Conservation (phyloP, 2,329 filamentous ascomycete species). For the Mycocentrospora acerina region DNA sequence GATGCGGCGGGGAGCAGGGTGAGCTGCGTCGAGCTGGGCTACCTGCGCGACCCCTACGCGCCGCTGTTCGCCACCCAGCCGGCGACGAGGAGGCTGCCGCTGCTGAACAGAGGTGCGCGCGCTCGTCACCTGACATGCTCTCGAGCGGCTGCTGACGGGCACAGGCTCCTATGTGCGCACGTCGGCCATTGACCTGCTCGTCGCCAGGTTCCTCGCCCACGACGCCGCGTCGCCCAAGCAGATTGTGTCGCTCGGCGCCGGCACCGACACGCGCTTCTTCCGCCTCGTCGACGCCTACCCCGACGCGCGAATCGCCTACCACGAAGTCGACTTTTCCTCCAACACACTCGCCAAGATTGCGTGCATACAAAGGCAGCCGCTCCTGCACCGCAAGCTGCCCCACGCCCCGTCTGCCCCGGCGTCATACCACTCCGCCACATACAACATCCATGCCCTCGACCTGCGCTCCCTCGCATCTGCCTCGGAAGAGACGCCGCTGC, state of each 20-base stretch:
- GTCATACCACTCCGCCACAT: constrained; percentile 52
- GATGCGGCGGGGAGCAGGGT: constrained; percentile 87
- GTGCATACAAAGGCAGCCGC: constrained; percentile 37
- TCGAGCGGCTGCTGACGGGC: constrained; percentile 1
- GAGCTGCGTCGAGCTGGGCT: constrained; percentile 84
- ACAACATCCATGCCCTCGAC: constrained; percentile 63
- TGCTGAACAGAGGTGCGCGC: constrained; percentile 83
- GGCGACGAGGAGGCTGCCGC: constrained; percentile 70
- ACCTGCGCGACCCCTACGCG: constrained; percentile 81
- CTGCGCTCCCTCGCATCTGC: constrained; percentile 59
- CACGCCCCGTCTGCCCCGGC: constrained; percentile 29
- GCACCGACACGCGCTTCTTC: constrained; percentile 88
- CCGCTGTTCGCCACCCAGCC: constrained; percentile 63
- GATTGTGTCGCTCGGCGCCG: constrained; percentile 89
- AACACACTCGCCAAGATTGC: constrained; percentile 69
- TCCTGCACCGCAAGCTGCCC: constrained; percentile 31
- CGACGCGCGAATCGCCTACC: constrained; percentile 64
- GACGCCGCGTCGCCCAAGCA: constrained; percentile 58
- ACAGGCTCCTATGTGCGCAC: constrained; percentile 91
- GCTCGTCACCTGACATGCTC: neutral
- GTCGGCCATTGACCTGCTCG: constrained; percentile 74
- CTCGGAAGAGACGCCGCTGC: constrained; percentile 19
- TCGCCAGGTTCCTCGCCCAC: constrained; percentile 67
- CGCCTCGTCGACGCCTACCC: constrained; percentile 62
- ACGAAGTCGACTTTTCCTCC: constrained; percentile 85